Evolutionary conservation across 164 flowering plant species (phyloP), one percentile per base, ranked within the genome.

Genomic region (Stephania japonica): DNA sequence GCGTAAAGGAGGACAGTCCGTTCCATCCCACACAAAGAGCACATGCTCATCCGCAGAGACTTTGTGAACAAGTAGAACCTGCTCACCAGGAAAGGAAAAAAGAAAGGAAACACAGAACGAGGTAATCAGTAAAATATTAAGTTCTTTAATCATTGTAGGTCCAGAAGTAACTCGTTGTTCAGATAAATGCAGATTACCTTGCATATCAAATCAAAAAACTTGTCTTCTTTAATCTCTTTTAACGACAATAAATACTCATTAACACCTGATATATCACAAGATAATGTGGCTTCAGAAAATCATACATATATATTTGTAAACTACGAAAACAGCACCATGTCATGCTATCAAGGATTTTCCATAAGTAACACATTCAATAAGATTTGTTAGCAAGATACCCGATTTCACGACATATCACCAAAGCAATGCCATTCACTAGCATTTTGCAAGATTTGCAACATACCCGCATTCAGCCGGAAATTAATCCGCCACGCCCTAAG

Each of bases 21-120:
- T 59, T 59, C 64, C 64, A 59, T 59, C 64, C 64, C 64, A 59
- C 64, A 59, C 64, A 19, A 59, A 59, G 21, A 59, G 64, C 24
- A 59, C 9, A 21, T 8, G 64, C n/a, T 59, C 64, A 18, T 59
- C 19, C 64, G 19, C 64, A 59, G 64, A 59, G 21, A 59, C 64
- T 59, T 59, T 8, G 21, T 21, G 19, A 59, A 59, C 64, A 59
- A 59, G 64, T 6, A 59, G 21, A 59, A 59, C 64, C 64, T 59
- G 12, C 16, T 59, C 64, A 59, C 64, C 64, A n/a, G 9, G 24
- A 10, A 59, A 59, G 24, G 25, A 59, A 59, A 59, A 24, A 59
- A 59, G n/a, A 59, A 59, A 19, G 64, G 64, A 6, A n/a, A 59
- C 5, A 24, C 2, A 59, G 4, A 56, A 59, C 19, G 25, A 59